A percentile compares a stretch with the other conserved stretches of the same genome.
Evolutionary conservation across 202 grass and related monocot species (phyloP).

Genomic region (Carex arenaria): DNA sequence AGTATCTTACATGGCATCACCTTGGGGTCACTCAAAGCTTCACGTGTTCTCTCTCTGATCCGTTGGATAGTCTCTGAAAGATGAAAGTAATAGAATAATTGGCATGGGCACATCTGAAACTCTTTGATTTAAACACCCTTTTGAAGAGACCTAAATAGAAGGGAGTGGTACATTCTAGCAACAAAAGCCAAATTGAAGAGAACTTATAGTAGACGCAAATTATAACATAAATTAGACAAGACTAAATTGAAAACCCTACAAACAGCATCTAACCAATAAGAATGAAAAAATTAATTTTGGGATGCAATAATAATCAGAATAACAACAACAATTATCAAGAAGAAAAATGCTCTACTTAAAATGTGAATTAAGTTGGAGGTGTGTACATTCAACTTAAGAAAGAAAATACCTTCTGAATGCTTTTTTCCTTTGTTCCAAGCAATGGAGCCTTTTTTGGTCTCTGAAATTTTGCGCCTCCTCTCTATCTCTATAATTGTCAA

Average conservation of each 20-base stretch:
- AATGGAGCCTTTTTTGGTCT: constrained; percentile 52
- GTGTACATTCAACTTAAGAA: not conserved
- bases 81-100: not conserved
- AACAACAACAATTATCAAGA: not conserved
- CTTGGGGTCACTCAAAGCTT: constrained; percentile 74
- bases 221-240: not conserved
- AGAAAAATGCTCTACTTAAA: not conserved
- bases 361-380: not conserved
- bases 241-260: not conserved
- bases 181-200: not conserved
- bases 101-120: not conserved
- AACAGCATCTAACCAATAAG: not conserved
- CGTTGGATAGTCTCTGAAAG: constrained; percentile 51
- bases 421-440: constrained; percentile 83
- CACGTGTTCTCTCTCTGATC: constrained; percentile 41
- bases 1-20: constrained; percentile 79
- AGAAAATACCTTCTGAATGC: constrained; percentile 44
- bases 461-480: constrained; percentile 70
- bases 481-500: constrained; percentile 47
- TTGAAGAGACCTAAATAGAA: not conserved
- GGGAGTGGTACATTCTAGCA: not conserved
- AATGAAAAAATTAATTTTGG: not conserved
- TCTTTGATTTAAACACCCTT: not conserved
- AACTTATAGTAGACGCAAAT: not conserved
- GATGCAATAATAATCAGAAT: not conserved